Evolutionary conservation across 2,329 filamentous ascomycete species (phyloP).

Genomic region (Neurospora sp.): DNA sequence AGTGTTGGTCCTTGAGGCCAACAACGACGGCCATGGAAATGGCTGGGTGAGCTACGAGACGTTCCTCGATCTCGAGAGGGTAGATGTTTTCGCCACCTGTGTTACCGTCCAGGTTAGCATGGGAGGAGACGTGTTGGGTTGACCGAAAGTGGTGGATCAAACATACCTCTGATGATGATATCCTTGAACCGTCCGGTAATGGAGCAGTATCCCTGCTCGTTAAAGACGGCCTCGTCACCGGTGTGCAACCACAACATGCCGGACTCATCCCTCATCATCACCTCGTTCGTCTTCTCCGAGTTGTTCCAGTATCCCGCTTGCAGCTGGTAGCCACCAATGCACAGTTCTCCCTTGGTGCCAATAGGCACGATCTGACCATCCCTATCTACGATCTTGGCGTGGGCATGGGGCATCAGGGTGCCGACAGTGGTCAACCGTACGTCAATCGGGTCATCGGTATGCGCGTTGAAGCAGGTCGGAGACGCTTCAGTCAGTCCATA

Average conservation of each 20-base stretch:
- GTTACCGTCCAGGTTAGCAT: background rate
- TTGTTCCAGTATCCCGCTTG: slow-evolving; percentile 61
- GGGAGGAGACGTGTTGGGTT: background rate
- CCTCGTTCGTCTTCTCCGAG: slow-evolving; percentile 59
- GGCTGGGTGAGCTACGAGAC: slow-evolving; percentile 53
- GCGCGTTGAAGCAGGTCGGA: slow-evolving; percentile 73
- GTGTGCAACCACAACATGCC: slow-evolving; percentile 54
- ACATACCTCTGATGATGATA: slow-evolving; percentile 60
- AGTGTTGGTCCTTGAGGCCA: slow-evolving; percentile 58
- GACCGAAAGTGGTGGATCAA: background rate
- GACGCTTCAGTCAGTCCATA: slow-evolving; percentile 69
- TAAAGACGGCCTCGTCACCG: slow-evolving; percentile 59
- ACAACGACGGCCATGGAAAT: slow-evolving; percentile 59
- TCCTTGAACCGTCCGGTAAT: slow-evolving; percentile 73
- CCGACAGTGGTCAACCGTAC: slow-evolving; percentile 62
- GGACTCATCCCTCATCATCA: slow-evolving; percentile 41
- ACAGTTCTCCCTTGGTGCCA: slow-evolving; percentile 62
- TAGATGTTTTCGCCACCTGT: slow-evolving; percentile 63
- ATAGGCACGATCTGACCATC: slow-evolving; percentile 56
- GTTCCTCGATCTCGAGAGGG: slow-evolving; percentile 66
- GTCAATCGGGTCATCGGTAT: slow-evolving; percentile 60
- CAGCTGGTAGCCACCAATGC: slow-evolving; percentile 68
- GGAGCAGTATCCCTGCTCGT: slow-evolving; percentile 57
- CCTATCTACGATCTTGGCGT: slow-evolving; percentile 67
- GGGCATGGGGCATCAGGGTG: slow-evolving; percentile 63